These are phyloP conservation scores for Phytophthora sansomeana DNA, from an alignment of 352 stramenopile genomes.

Conservation along the genomic window DNA sequence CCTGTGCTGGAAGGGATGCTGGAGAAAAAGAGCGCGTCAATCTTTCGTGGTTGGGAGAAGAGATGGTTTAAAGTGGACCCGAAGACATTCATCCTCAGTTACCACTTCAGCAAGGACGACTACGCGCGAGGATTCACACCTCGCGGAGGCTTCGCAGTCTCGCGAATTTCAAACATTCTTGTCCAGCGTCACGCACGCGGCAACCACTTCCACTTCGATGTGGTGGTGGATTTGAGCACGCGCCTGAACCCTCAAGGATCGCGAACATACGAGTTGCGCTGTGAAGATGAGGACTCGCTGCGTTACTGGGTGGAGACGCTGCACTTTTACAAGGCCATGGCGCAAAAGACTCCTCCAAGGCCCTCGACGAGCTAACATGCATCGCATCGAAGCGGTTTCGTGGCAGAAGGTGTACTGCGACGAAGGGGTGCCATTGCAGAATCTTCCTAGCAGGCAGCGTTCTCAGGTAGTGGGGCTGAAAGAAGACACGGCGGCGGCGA, in stretches of 20 bases:
- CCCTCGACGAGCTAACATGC: slow-evolving; percentile 44
- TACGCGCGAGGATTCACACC: slow-evolving; percentile 67
- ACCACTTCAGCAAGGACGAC: slow-evolving; percentile 76
- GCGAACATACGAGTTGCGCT: slow-evolving; percentile 76
- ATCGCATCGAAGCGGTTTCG: not conserved
- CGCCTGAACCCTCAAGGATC: slow-evolving; percentile 62
- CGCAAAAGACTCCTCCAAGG: slow-evolving; percentile 46
- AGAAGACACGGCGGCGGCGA: slow-evolving; percentile 9
- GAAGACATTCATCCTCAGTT: slow-evolving; percentile 73
- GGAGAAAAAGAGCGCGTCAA: slow-evolving; percentile 82
- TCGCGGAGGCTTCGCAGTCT: slow-evolving; percentile 63
- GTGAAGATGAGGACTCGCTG: slow-evolving; percentile 59
- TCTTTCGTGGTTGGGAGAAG: slow-evolving; percentile 76
- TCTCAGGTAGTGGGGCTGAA: not conserved
- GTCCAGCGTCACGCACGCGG: slow-evolving; percentile 49
- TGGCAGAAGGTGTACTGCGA: not conserved
- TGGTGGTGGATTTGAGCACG: slow-evolving; percentile 75
- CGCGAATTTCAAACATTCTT: slow-evolving; percentile 65
- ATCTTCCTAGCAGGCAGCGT: slow-evolving; percentile 16
- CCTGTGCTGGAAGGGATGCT: slow-evolving; percentile 71
- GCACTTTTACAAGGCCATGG: slow-evolving; percentile 68
- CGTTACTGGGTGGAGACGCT: slow-evolving; percentile 78
- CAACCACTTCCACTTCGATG: slow-evolving; percentile 68
- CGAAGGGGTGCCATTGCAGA: slow-evolving; percentile 29
- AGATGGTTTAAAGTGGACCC: slow-evolving; percentile 76